Evolutionary conservation across 306 rosid species (phyloP).

Genomic region (Dicorynia guianensis): DNA sequence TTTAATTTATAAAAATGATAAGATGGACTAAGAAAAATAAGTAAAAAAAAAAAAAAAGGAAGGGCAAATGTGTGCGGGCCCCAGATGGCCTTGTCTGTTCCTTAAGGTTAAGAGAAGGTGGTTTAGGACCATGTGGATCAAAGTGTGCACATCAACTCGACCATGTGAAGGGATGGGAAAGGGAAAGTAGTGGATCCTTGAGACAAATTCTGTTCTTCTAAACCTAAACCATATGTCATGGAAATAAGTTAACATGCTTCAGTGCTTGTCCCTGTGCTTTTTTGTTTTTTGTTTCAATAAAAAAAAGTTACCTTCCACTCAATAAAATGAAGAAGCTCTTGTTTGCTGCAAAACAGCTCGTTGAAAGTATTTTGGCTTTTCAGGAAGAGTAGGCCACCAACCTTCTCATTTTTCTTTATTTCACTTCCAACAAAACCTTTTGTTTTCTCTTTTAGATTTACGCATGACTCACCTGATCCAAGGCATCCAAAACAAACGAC

Average conservation of each 20-base stretch:
- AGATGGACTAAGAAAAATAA: not conserved
- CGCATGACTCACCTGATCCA: constrained; percentile 68
- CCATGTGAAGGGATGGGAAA: constrained; percentile 48
- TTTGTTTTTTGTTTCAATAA: not conserved
- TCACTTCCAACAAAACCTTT: constrained; percentile 50
- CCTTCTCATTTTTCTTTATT: constrained; percentile 31
- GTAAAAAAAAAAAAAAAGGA: not conserved
- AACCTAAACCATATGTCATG: constrained; percentile 37
- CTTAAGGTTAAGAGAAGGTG: constrained; percentile 19
- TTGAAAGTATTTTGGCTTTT: constrained; percentile 64
- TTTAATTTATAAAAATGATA: too few relatives aligned
- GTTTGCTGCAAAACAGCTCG: constrained; percentile 39
- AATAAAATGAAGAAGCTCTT: constrained; percentile 26
- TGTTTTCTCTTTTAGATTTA: constrained; percentile 59
- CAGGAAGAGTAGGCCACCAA: constrained; percentile 66
- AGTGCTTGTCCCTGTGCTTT: constrained; percentile 19
- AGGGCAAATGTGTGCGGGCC: constrained; percentile 30
- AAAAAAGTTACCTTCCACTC: constrained; percentile 36
- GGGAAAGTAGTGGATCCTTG: constrained; percentile 9
- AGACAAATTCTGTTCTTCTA: constrained; percentile 38
- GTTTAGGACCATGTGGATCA: constrained; percentile 46
- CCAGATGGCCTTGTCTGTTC: constrained; percentile 40
- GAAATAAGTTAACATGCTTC: constrained; percentile 7
- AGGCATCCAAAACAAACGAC: constrained; percentile 41
- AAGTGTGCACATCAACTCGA: constrained; percentile 39